A percentile compares a stretch with the other conserved stretches of the same genome.
Evolutionary conservation across 1,284 basidiomycete genomes (phyloP).

Genomic region (Ustilago trichophora): DNA sequence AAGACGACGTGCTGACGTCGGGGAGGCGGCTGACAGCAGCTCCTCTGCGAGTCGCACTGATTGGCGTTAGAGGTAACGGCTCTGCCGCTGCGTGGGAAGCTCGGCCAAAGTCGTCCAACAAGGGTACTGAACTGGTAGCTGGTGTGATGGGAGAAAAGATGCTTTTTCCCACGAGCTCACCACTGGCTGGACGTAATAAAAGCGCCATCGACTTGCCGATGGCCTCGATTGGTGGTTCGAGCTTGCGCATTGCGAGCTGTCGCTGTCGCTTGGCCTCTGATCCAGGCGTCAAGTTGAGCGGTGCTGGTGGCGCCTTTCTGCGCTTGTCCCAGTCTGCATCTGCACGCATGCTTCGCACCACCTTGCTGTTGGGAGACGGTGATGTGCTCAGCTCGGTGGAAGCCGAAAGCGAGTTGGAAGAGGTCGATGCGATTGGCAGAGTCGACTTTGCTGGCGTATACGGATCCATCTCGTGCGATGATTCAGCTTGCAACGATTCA

Average conservation of each 20-base stretch:
- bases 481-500: slow-evolving; percentile 6
- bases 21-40: slow-evolving; percentile 18
- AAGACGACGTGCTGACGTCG: no score
- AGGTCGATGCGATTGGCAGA: background rate
- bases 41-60: slow-evolving; percentile 47
- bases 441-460: slow-evolving; percentile 3
- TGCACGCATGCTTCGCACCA: slow-evolving; percentile 40
- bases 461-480: background rate
- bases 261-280: slow-evolving; percentile 26
- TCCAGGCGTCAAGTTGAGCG: slow-evolving; percentile 30
- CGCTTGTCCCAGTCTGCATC: slow-evolving; percentile 45
- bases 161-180: slow-evolving; percentile 21
- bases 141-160: slow-evolving; percentile 47
- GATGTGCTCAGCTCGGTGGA: slow-evolving; percentile 2
- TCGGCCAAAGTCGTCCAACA: background rate
- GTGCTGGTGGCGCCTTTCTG: slow-evolving; percentile 47
- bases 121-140: slow-evolving; percentile 3
- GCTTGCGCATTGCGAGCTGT: slow-evolving; percentile 16
- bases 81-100: slow-evolving; percentile 10
- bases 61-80: slow-evolving; percentile 33
- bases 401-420: slow-evolving; percentile 3
- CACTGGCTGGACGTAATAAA: slow-evolving; percentile 1
- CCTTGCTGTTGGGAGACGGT: slow-evolving; percentile 25
- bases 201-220: no score
- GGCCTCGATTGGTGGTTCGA: no score